Evolutionary conservation across 2,329 filamentous ascomycete genomes (phyloP).

Genomic region (Hymenoscyphus linearis): DNA sequence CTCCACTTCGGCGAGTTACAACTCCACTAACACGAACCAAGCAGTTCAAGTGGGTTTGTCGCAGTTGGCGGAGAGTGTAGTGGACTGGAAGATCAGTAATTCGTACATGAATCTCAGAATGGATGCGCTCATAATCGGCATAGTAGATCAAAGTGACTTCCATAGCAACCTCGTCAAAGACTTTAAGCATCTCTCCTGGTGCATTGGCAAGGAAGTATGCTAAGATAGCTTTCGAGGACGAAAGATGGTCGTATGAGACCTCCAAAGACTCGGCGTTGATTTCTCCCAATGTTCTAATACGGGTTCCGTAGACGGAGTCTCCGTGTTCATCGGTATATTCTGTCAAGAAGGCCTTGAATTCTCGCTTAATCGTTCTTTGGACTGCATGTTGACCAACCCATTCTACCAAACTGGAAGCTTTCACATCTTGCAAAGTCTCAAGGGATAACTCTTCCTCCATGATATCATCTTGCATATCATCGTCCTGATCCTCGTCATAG

Average conservation of each 20-base stretch:
- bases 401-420: conserved; percentile 86
- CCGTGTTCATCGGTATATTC: conserved; percentile 90
- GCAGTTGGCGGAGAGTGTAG: conserved; percentile 90
- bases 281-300: conserved; percentile 92
- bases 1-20: conserved; percentile 87
- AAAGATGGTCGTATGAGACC: conserved; percentile 90
- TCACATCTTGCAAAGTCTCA: conserved; percentile 87
- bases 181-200: conserved; percentile 87
- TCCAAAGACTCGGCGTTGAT: conserved; percentile 94
- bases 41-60: conserved; percentile 93
- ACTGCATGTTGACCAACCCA: conserved; percentile 91
- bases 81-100: conserved; percentile 92
- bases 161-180: conserved; percentile 96
- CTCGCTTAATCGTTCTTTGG: conserved; percentile 85
- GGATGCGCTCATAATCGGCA: conserved; percentile 94
- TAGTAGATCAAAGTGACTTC: conserved; percentile 95
- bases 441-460: conserved; percentile 94
- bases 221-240: conserved; percentile 84
- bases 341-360: conserved; percentile 96
- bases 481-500: conserved; percentile 92
- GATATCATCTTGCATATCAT: conserved; percentile 86
- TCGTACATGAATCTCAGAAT: conserved; percentile 94
- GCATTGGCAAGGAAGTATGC: conserved; percentile 96
- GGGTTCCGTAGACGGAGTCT: conserved; percentile 88
- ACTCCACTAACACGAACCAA: conserved; percentile 91